A percentile compares a stretch with the other conserved stretches of the same genome.
Evolutionary conservation across 2,329 filamentous ascomycete genomes (phyloP).

Genomic region (Fusarium sacchari): DNA sequence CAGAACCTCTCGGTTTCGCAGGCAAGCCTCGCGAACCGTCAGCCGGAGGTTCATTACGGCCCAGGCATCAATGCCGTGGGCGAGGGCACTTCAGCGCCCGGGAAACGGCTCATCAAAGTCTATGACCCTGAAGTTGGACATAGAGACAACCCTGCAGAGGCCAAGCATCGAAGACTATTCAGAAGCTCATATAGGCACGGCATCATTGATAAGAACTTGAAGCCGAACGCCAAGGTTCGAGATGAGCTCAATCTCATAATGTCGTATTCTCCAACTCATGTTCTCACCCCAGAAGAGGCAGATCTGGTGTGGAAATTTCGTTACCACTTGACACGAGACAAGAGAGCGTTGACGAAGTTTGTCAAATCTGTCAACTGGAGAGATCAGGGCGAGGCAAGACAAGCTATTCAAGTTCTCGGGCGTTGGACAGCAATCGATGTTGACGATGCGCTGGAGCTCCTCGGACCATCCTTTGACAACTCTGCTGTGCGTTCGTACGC

Average conservation of each 20-base stretch:
- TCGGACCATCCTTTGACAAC: conserved; percentile 93
- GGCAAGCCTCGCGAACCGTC: conserved; percentile 78
- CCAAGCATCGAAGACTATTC: conserved; percentile 91
- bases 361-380: conserved; percentile 98
- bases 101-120: conserved; percentile 78
- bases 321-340: conserved; percentile 92
- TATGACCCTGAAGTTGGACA: conserved; percentile 95
- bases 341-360: conserved; percentile 92
- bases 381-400: conserved; percentile 83
- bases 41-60: conserved; percentile 88
- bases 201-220: conserved; percentile 93
- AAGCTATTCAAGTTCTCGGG: conserved; percentile 87
- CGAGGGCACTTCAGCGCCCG: conserved; percentile 58
- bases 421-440: conserved; percentile 98
- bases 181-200: conserved; percentile 90
- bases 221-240: conserved; percentile 93
- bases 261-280: conserved; percentile 90
- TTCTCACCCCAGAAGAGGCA: conserved; percentile 88
- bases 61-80: conserved; percentile 83
- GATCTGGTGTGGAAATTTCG: conserved; percentile 98
- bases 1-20: conserved; percentile 67
- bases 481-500: conserved; percentile 89
- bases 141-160: conserved; percentile 91
- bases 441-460: conserved; percentile 92
- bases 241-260: conserved; percentile 94